Evolutionary conservation across 305 asterid species (phyloP).

Genomic region (Ilex paraguariensis): DNA sequence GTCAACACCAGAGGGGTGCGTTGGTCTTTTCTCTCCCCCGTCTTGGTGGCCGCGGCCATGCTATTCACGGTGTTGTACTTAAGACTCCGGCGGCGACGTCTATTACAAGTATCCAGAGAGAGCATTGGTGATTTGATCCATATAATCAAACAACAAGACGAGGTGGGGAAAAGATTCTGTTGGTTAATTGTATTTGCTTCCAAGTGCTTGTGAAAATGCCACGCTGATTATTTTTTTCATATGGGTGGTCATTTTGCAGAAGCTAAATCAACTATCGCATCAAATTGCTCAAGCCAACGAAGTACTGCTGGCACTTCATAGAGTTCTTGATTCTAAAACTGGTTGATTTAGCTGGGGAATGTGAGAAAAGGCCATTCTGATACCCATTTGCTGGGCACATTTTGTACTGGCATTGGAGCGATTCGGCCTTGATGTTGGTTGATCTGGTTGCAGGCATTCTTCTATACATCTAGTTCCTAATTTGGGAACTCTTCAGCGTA

Average conservation of each 20-base stretch:
- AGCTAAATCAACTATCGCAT: slow-evolving; percentile 42
- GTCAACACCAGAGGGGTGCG: slow-evolving; percentile 19
- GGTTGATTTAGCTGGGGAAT: no score
- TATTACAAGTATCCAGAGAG: slow-evolving; percentile 19
- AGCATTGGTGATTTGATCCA: slow-evolving; percentile 26
- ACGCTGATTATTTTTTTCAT: background rate
- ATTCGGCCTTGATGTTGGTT: no score
- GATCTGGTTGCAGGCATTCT: no score
- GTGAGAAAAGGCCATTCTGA: no score
- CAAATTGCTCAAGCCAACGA: slow-evolving; percentile 56
- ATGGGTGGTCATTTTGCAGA: slow-evolving; percentile 27
- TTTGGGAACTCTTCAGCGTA: no score
- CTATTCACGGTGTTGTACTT: slow-evolving; percentile 34
- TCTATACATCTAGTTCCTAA: no score
- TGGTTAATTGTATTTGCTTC: background rate
- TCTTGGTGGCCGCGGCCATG: slow-evolving; percentile 15
- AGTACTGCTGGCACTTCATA: slow-evolving; percentile 33
- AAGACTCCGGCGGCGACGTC: slow-evolving; percentile 33
- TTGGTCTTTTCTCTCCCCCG: slow-evolving; percentile 25
- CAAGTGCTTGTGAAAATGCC: slow-evolving; percentile 32
- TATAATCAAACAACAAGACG: slow-evolving; percentile 38
- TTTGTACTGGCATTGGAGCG: no score
- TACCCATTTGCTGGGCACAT: no score
- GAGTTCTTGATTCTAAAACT: slow-evolving; percentile 22
- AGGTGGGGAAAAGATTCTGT: slow-evolving; percentile 23